Evolutionary conservation across 2,329 filamentous ascomycete species (phyloP), one percentile per base, ranked within the genome.

Genomic region (Scedosporium minutisporum): DNA sequence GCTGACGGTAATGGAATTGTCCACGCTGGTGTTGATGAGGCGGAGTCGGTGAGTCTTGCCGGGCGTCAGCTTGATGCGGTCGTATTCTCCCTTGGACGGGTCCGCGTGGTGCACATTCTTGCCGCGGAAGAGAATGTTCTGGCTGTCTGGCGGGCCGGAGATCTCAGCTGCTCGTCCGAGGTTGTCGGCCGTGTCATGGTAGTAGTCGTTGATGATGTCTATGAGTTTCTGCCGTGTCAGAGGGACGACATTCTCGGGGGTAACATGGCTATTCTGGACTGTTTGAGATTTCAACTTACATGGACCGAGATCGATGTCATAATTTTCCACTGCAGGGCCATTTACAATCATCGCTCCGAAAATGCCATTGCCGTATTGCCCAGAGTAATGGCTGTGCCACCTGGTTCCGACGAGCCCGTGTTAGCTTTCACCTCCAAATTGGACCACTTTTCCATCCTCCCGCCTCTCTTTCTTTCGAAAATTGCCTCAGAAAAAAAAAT

Each of bases 301-400:
- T 7, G 61, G 57, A 0, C 87, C 87, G 1, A 89, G 67, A 65
- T 90, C 87, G 33, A 84, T 71, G 64, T 90, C 87, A 65, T 87
- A 87, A 58, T 67, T 65, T 38, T 65, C 65, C 18, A 66, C 66
- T 21, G 66, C 65, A 0, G 83, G 83, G 0, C 86, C 86, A 63
- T 87, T 76, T 63, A 88, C 76, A 1, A 88, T 75, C 4, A 89
- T 81, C 1, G 82, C 81, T 0, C 87, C 87, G 9, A 82, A 69
- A 0, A 88, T 70, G 21, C 87, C 87, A 48, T 85, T 82, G 4
- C 80, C 75, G 65, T 84, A 82, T 66, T 86, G 83, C 0, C 78
- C 75, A 16, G 80, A 82, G 68, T 82, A 85, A 68, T 86, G 83
- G 33, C 80, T 81, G 69, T 86, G 83, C 21, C 42, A 61, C 57